Evolutionary conservation across 1,139 yeast species (phyloP).

Genomic region (Blastobotrys persicus): DNA sequence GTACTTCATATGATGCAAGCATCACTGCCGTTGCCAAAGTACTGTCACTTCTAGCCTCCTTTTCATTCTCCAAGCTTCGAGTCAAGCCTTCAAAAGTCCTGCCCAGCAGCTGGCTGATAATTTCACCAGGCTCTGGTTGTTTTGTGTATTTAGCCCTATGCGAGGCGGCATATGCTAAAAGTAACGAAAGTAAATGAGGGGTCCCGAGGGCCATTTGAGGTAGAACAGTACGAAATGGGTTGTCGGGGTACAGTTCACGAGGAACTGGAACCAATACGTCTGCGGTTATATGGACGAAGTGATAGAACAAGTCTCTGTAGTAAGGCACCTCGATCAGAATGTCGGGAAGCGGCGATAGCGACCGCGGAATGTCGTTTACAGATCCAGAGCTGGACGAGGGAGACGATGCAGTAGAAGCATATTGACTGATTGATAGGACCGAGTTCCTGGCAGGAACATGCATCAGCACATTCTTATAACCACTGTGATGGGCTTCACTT

Average conservation of each 20-base stretch:
- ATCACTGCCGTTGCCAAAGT: slow-evolving; percentile 64
- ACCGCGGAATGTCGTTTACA: slow-evolving; percentile 44
- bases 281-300: slow-evolving; percentile 63
- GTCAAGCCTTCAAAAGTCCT: slow-evolving; percentile 59
- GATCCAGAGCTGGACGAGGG: slow-evolving; percentile 11
- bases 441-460: slow-evolving; percentile 23
- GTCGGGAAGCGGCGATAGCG: slow-evolving; percentile 57
- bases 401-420: slow-evolving; percentile 13
- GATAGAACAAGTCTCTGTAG: slow-evolving; percentile 59
- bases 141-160: slow-evolving; percentile 41
- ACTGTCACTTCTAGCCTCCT: slow-evolving; percentile 59
- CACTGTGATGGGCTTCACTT: slow-evolving; percentile 5
- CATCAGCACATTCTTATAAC: slow-evolving; percentile 22
- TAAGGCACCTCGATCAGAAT: slow-evolving; percentile 55
- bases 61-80: slow-evolving; percentile 48
- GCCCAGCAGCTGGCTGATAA: slow-evolving; percentile 52
- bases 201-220: slow-evolving; percentile 72
- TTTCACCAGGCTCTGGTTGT: slow-evolving; percentile 43
- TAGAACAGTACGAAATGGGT: slow-evolving; percentile 63
- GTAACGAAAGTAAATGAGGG: slow-evolving; percentile 50
- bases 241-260: slow-evolving; percentile 48
- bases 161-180: slow-evolving; percentile 66
- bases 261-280: slow-evolving; percentile 69
- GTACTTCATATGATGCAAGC: slow-evolving; percentile 62
- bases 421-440: slow-evolving; percentile 11